phyloP scores from a whole-genome alignment of 306 rosid genomes.

The Cucumis cinereus region DNA sequence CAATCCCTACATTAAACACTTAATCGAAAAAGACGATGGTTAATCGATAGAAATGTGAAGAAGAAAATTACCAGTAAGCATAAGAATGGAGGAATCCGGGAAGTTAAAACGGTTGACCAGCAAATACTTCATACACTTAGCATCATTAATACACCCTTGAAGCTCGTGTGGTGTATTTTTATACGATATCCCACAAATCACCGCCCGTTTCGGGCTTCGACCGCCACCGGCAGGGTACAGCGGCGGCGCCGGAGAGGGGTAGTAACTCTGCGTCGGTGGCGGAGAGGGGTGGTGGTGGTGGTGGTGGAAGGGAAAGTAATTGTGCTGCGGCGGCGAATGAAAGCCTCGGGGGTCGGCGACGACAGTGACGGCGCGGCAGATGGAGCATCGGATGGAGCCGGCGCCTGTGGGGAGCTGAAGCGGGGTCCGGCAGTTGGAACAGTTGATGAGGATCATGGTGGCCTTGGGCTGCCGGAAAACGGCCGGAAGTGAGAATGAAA shows the following conservation, averaged over 20 bases:
- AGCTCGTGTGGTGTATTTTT: constrained; percentile 22
- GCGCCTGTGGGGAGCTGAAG: constrained; percentile 35
- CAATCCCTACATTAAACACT: too few relatives aligned
- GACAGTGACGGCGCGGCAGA: constrained; percentile 27
- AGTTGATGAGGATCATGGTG: constrained; percentile 16
- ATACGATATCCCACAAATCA: constrained; percentile 41
- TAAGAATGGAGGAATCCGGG: constrained; percentile 26
- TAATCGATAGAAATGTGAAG: neutral
- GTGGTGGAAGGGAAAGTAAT: neutral
- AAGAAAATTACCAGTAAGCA: constrained; percentile 30
- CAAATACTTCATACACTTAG: constrained; percentile 42
- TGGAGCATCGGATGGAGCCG: constrained; percentile 20
- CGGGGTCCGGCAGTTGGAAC: constrained; percentile 28
- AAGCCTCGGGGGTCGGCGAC: constrained; percentile 1
- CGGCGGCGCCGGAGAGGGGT: constrained; percentile 3
- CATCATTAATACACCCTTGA: constrained; percentile 35
- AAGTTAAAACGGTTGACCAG: constrained; percentile 29
- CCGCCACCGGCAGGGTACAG: neutral
- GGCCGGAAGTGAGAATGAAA: neutral
- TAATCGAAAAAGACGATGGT: too few relatives aligned
- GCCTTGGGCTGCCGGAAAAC: neutral
- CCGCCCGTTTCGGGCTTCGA: constrained; percentile 29
- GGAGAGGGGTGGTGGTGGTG: neutral
- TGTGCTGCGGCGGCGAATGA: neutral
- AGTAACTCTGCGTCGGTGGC: neutral